Conservation (phyloP, 805 yeast species). For the Zygosaccharomyces rouxii region DNA sequence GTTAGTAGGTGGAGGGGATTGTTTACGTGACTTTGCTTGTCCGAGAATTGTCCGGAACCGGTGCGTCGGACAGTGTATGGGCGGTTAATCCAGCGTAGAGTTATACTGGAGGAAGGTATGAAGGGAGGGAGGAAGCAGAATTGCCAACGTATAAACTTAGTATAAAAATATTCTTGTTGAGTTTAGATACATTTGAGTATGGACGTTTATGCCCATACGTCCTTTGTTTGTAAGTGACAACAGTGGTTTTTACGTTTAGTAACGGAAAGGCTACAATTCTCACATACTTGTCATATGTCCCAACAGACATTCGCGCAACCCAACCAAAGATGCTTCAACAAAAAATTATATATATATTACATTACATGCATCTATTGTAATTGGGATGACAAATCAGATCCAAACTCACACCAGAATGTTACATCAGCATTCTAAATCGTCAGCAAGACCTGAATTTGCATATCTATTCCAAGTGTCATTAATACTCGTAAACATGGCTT, state of each 20-base stretch:
- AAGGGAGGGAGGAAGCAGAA: no score
- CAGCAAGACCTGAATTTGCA: slow-evolving; percentile 8
- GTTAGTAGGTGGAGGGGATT: no score
- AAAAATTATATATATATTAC: neutral
- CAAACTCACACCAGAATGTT: neutral
- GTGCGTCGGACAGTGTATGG: neutral
- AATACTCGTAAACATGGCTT: slow-evolving; percentile 4
- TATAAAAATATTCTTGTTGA: no score
- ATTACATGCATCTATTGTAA: neutral
- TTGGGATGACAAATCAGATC: neutral
- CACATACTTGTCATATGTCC: neutral
- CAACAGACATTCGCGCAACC: neutral
- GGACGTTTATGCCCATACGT: no score
- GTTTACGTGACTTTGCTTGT: neutral
- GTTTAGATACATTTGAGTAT: no score
- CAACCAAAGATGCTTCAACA: neutral
- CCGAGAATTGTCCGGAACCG: neutral
- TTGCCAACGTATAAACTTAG: no score
- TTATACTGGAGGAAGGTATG: no score
- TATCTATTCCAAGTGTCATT: slow-evolving; percentile 4
- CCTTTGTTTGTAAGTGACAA: no score
- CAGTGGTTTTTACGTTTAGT: neutral
- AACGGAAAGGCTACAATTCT: neutral
- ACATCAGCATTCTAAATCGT: slow-evolving; percentile 2
- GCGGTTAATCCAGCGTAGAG: neutral